Percentiles rank a stretch among this genome's conserved stretches.
phyloP scores from a whole-genome alignment of 352 stramenopile genomes.

The Aphanomyces stellatus region DNA sequence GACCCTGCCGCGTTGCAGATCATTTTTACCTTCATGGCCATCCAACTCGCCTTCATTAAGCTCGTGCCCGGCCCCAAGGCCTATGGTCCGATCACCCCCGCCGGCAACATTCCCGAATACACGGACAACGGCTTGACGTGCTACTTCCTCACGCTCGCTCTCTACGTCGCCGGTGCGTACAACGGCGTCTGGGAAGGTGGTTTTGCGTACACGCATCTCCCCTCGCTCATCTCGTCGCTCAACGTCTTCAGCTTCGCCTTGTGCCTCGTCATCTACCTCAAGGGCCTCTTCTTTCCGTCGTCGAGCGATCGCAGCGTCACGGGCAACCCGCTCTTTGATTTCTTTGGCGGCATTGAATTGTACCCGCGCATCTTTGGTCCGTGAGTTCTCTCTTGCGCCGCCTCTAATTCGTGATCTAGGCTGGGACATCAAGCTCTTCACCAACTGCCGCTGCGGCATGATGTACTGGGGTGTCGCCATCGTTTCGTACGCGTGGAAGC shows the following conservation, averaged over 20 bases:
- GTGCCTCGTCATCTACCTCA: constrained; percentile 88
- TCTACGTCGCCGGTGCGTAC: constrained; percentile 56
- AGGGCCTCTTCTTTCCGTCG: constrained; percentile 78
- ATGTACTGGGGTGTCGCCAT: constrained; percentile 94
- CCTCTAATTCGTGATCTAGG: constrained; percentile 30
- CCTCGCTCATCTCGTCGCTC: constrained; percentile 81
- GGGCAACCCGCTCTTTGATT: constrained; percentile 92
- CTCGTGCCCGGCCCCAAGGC: constrained; percentile 83
- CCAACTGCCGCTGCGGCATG: constrained; percentile 95
- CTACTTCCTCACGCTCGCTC: constrained; percentile 80
- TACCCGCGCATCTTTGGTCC: constrained; percentile 85
- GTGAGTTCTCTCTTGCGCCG: not conserved
- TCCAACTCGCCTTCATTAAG: constrained; percentile 88
- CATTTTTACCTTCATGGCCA: constrained; percentile 80
- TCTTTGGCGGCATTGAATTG: constrained; percentile 96
- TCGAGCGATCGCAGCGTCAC: constrained; percentile 89
- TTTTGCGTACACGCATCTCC: constrained; percentile 85
- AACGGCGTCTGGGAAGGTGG: constrained; percentile 48
- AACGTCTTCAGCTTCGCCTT: constrained; percentile 94
- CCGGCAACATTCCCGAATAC: constrained; percentile 87
- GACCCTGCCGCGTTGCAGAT: constrained; percentile 83
- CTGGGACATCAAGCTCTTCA: constrained; percentile 97
- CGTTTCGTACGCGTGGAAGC: constrained; percentile 87
- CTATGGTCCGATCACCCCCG: constrained; percentile 73
- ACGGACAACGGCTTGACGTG: constrained; percentile 89